Evolutionary conservation across 2,329 filamentous ascomycete species (phyloP), one percentile per base, ranked within the genome.

Genomic region (Ceratocystis eucalypticola): DNA sequence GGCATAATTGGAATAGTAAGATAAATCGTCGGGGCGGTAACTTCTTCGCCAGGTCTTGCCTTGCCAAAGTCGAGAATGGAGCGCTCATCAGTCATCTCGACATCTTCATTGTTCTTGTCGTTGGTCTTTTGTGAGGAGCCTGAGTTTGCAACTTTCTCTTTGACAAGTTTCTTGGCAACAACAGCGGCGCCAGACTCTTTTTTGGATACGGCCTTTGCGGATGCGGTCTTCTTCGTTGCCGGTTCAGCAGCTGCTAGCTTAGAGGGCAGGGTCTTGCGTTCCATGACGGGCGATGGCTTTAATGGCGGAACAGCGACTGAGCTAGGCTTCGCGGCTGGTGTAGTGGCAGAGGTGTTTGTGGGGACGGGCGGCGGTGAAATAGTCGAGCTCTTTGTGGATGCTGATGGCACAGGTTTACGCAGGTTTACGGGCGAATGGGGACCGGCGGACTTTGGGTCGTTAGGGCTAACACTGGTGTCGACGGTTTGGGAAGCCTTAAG

Each of bases 1-100:
- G 71, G 70, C 67, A 87, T 84, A 48, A 99, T 81, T 0, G 89
- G 85, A 67, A 99, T 87, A 66, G 88, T 86, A 20, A 99, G 82
- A 65, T 95, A 83, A 69, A 99, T 96, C 3, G 85, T 96, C 50
- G 86, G 91, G 2, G 83, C 84, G 67, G 79, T 75, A 2, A 78
- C 74, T 70, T 88, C 84, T 61, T 84, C 81, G 37, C 83, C 84
- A 2, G 81, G 82, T 64, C 80, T 79, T 1, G 78, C 81, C 70
- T 82, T 82, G 70, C 83, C 83, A 71, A 85, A 85, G 69, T 85
- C 83, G 28, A 85, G 78, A 68, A 85, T 85, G 0, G 82, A 85
- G 28, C 82, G 80, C 33, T 73, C 74, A 25, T 70, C 68, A 1
- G 76, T 75, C 46, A 76, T 73, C 8, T 71, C 69, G 8, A 77